Evolutionary conservation across 140 eudicot species (phyloP).

Genomic region (Senecio squalidus): DNA sequence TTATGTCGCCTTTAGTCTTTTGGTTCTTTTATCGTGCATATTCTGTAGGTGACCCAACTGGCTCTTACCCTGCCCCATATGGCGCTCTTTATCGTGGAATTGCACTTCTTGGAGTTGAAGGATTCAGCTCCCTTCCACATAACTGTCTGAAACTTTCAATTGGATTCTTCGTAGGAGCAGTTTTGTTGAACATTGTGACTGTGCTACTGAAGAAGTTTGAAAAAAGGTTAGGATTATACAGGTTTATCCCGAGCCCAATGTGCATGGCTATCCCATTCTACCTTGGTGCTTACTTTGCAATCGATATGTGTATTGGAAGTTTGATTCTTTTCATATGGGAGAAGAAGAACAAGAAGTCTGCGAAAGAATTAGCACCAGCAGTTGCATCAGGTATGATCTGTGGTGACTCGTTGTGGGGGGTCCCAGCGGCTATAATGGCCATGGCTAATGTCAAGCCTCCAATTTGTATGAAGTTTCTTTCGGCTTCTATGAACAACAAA

Average conservation of each 20-base stretch:
- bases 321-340: constrained; percentile 45
- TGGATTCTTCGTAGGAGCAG: constrained; percentile 33
- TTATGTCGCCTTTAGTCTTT: constrained; percentile 39
- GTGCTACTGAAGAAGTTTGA: constrained; percentile 17
- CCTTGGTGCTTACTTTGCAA: constrained; percentile 51
- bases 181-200: constrained; percentile 13
- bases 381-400: constrained; percentile 58
- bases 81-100: constrained; percentile 36
- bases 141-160: constrained; percentile 39
- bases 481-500: constrained; percentile 21
- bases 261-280: constrained; percentile 59
- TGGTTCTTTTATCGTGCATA: constrained; percentile 49
- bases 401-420: constrained; percentile 54
- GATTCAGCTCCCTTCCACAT: constrained; percentile 52
- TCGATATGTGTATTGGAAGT: constrained; percentile 60
- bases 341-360: constrained; percentile 28
- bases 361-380: constrained; percentile 35
- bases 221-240: constrained; percentile 23
- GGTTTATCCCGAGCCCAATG: constrained; percentile 53
- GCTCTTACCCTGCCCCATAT: constrained; percentile 55
- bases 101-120: constrained; percentile 52
- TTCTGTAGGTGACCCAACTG: constrained; percentile 42
- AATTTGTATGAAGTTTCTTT: constrained; percentile 35
- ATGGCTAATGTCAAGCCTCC: constrained; percentile 46
- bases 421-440: constrained; percentile 45